Evolutionary conservation across 805 yeast genomes (phyloP), one percentile per base, ranked within the genome.

Genomic region (Phaffomyces opuntiae): DNA sequence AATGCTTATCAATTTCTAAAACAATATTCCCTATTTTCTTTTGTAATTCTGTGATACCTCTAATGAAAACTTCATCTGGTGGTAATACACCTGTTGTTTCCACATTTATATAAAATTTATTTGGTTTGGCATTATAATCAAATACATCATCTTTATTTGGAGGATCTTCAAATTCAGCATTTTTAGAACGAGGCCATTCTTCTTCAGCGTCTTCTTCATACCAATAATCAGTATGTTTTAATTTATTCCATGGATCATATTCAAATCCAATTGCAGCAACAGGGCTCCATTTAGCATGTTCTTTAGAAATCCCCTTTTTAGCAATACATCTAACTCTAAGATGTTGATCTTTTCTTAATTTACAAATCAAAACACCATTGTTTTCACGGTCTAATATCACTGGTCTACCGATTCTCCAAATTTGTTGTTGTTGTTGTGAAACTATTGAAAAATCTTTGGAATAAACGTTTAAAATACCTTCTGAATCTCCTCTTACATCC

Each of bases 271-370:
- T 78, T 21, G 98, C 98, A 0, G 97, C 77, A 54, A 95, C 85
- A 12, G 99, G 97, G 7, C 93, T 83, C 99, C 99, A 93, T 62
- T 93, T 93, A 42, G 99, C 96, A 62, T 93, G 99, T 64, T 93
- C 99, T 64, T 90, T 90, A 42, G 96, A 87, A 48, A 89, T 89
- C 38, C 98, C 99, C 70, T 93, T 93, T 67, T 93, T 93, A 45
- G 99, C 99, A 51, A 93, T 84, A 68, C 99, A 93, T 54, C 83
- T 82, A 49, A 93, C 69, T 55, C 83, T 78, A 56, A 93, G 73
- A 62, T 91, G 96, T 69, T 93, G 99, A 58, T 89, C 91, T 62
- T 85, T 86, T 64, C 96, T 80, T 55, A 93, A 74, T 65, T 91
- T 89, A 68, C 96, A 88, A 54, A 93, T 80, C 46, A 93, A 67